Conservation (phyloP, 2,329 filamentous ascomycete genomes). For the Zarea fungicola region DNA sequence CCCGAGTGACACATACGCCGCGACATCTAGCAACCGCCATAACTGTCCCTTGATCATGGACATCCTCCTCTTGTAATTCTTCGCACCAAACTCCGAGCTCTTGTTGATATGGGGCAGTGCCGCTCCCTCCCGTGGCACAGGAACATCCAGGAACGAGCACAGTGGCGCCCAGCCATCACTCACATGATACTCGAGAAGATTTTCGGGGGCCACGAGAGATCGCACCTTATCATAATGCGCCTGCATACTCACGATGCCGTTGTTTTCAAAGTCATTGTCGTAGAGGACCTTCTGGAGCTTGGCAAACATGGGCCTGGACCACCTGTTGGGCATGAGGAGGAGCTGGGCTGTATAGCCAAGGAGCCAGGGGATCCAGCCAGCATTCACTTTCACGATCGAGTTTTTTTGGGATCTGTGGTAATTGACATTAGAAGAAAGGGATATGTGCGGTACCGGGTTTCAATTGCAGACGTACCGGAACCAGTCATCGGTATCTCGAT, state of each 20-base stretch:
- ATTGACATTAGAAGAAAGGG: background rate
- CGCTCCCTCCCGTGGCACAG: constrained; percentile 19
- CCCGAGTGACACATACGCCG: too few relatives aligned
- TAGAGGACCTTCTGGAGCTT: constrained; percentile 18
- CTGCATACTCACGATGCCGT: constrained; percentile 14
- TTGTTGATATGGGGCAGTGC: too few relatives aligned
- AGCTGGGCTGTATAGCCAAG: background rate
- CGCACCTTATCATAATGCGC: constrained; percentile 19
- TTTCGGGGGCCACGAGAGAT: constrained; percentile 11
- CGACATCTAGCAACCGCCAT: too few relatives aligned
- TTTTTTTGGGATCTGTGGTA: background rate
- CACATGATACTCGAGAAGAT: constrained; percentile 19
- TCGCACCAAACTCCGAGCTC: too few relatives aligned
- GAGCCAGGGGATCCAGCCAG: background rate
- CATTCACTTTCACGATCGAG: background rate
- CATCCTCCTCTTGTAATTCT: too few relatives aligned
- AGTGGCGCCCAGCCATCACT: constrained; percentile 22
- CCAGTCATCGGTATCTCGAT: background rate
- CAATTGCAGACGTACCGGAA: background rate
- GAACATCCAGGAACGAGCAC: constrained; percentile 21
- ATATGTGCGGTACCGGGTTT: background rate
- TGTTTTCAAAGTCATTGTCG: constrained; percentile 2
- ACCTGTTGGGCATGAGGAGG: background rate
- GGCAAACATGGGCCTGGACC: background rate
- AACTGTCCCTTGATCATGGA: too few relatives aligned